Evolutionary conservation across 2,329 filamentous ascomycete genomes (phyloP).

Genomic region (Aspergillus bombycis): DNA sequence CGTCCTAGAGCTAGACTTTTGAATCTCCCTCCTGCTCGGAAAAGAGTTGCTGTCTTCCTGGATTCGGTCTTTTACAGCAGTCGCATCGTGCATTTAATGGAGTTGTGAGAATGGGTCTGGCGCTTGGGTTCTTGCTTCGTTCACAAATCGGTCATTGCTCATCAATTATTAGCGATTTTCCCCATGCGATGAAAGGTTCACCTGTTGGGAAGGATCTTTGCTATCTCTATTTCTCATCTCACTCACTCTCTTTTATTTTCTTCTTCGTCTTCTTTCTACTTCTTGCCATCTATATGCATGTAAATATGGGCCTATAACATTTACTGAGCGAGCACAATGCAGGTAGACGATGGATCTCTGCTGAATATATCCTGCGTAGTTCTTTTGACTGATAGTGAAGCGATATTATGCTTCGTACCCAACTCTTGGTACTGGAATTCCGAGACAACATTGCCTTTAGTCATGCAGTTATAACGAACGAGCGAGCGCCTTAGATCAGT

Average conservation of each 20-base stretch:
- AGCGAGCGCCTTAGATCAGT: too few relatives aligned
- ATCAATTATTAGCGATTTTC: constrained; percentile 3
- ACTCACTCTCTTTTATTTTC: background rate
- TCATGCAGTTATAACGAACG: background rate
- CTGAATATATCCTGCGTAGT: background rate
- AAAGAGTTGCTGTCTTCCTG: constrained; percentile 8
- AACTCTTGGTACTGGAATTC: background rate
- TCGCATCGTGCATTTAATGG: constrained; percentile 33
- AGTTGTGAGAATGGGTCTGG: constrained; percentile 30
- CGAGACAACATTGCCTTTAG: background rate
- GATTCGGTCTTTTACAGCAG: constrained; percentile 10
- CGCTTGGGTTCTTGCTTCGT: constrained; percentile 22
- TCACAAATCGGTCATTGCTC: constrained; percentile 8
- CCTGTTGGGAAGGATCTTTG: constrained; percentile 6
- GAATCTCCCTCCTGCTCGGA: constrained; percentile 7
- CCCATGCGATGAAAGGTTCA: constrained; percentile 5
- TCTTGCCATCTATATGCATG: constrained; percentile 6
- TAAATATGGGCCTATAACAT: constrained; percentile 8
- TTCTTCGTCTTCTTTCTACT: background rate
- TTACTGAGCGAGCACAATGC: constrained; percentile 6
- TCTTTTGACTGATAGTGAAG: background rate
- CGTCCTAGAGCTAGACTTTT: constrained; percentile 13
- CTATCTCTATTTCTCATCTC: background rate
- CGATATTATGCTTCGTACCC: background rate
- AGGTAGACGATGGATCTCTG: background rate